phyloP scores from a whole-genome alignment of 2,329 filamentous ascomycete genomes.

The Neoscytalidium dimidiatum region DNA sequence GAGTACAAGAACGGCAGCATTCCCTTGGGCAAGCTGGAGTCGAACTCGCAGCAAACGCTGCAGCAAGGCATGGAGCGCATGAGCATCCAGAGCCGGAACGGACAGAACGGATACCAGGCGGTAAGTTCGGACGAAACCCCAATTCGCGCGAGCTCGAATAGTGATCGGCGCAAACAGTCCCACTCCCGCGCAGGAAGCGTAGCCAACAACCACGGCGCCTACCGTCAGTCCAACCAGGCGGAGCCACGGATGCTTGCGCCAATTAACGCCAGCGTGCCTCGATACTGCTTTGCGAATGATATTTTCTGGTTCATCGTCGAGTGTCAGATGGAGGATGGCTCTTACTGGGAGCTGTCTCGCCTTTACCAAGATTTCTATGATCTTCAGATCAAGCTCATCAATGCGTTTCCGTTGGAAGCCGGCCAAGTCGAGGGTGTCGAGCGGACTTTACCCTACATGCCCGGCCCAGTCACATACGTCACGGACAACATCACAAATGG shows the following conservation, averaged over 20 bases:
- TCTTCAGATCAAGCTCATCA: constrained; percentile 92
- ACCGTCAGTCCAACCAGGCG: constrained; percentile 11
- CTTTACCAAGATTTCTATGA: constrained; percentile 99
- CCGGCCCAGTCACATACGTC: constrained; percentile 93
- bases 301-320: constrained; percentile 99
- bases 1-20: constrained; percentile 99
- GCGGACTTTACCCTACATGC: constrained; percentile 93
- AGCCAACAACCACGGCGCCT: constrained; percentile 4
- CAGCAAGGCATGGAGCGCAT: constrained; percentile 70
- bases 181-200: constrained; percentile 24
- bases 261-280: constrained; percentile 79
- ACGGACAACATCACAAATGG: constrained; percentile 97
- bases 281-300: constrained; percentile 94
- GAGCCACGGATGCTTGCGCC: constrained; percentile 65
- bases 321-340: constrained; percentile 83
- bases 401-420: constrained; percentile 87
- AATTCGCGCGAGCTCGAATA: constrained; percentile 20
- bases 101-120: constrained; percentile 37
- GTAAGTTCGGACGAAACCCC: constrained; percentile 47
- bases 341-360: constrained; percentile 88
- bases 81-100: constrained; percentile 66
- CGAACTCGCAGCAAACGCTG: constrained; percentile 48
- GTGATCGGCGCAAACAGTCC: constrained; percentile 11
- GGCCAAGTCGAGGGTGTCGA: constrained; percentile 76
- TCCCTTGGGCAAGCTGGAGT: constrained; percentile 85